phyloP scores from a whole-genome alignment of 1,284 basidiomycete species.

The Phaffia rhodozyma region DNA sequence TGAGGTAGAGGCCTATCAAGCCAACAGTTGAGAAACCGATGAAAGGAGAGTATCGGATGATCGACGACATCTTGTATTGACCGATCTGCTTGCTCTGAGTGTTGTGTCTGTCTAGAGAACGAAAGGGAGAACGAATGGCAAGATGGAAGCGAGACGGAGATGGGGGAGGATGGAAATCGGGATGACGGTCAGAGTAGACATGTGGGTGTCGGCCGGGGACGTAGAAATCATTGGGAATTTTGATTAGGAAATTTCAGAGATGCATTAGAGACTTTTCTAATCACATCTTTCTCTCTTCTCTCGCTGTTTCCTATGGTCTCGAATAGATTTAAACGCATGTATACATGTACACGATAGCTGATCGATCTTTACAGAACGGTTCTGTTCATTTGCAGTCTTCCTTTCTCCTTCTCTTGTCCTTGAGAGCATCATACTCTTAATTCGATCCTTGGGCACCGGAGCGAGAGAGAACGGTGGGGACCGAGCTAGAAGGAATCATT shows the following conservation, averaged over 20 bases:
- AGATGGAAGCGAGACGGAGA: background rate
- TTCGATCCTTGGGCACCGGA: background rate
- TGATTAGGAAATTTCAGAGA: background rate
- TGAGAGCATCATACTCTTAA: no score
- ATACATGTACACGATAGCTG: background rate
- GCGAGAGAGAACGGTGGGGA: slow-evolving; percentile 35
- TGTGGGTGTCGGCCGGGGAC: background rate
- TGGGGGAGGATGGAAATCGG: background rate
- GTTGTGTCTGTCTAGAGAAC: no score
- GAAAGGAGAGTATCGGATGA: no score
- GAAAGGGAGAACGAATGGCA: background rate
- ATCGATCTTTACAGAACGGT: background rate
- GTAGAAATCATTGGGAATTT: background rate
- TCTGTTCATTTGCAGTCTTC: background rate
- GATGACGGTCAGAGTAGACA: background rate
- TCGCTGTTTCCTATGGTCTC: background rate
- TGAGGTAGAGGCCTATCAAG: slow-evolving; percentile 14
- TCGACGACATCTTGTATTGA: no score
- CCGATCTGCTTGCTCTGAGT: no score
- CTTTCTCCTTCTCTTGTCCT: background rate
- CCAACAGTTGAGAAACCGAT: no score
- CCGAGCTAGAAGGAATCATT: slow-evolving; percentile 63
- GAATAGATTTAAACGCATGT: background rate
- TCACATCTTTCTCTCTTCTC: background rate
- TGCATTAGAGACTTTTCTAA: background rate